These are phyloP conservation scores for Bipolaris gigantea DNA, from an alignment of 2,329 filamentous ascomycete species.

Conservation along the genomic window DNA sequence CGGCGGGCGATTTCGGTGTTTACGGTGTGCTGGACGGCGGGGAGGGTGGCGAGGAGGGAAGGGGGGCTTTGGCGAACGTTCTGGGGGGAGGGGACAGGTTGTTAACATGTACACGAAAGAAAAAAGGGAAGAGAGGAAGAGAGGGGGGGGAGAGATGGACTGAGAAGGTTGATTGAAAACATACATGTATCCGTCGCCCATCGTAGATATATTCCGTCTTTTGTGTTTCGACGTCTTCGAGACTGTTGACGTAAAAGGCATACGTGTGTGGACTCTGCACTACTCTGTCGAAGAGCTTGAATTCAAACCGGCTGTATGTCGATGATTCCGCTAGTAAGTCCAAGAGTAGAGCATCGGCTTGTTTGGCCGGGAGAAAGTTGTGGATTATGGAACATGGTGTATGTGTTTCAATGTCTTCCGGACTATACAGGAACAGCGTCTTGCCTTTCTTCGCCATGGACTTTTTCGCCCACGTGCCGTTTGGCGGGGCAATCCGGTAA, in stretches of 20 bases:
- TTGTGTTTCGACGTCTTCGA: slow-evolving; percentile 69
- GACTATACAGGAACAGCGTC: slow-evolving; percentile 81
- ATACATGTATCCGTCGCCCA: slow-evolving; percentile 57
- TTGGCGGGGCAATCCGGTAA: slow-evolving; percentile 22
- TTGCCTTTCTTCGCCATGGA: slow-evolving; percentile 72
- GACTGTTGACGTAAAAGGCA: slow-evolving; percentile 77
- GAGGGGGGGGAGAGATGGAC: too few species aligned
- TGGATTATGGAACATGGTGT: slow-evolving; percentile 92
- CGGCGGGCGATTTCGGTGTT: slow-evolving; percentile 75
- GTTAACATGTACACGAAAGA: neutral
- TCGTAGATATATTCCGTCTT: slow-evolving; percentile 86
- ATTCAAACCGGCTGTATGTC: slow-evolving; percentile 70
- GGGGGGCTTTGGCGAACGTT: slow-evolving; percentile 78
- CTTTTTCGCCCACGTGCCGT: slow-evolving; percentile 31
- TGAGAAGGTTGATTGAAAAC: too few species aligned
- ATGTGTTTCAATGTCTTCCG: slow-evolving; percentile 75
- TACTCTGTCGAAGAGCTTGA: slow-evolving; percentile 85
- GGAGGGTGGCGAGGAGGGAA: slow-evolving; percentile 69
- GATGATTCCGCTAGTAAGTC: slow-evolving; percentile 76
- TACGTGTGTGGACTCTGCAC: slow-evolving; percentile 84
- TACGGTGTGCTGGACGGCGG: slow-evolving; percentile 71
- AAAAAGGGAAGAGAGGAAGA: too few species aligned
- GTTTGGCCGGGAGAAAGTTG: slow-evolving; percentile 75
- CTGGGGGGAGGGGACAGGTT: slow-evolving; percentile 4
- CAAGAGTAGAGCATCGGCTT: slow-evolving; percentile 72